Evolutionary conservation across 192 early-diverging fungal species (phyloP).

Genomic region (Coemansia erecta): DNA sequence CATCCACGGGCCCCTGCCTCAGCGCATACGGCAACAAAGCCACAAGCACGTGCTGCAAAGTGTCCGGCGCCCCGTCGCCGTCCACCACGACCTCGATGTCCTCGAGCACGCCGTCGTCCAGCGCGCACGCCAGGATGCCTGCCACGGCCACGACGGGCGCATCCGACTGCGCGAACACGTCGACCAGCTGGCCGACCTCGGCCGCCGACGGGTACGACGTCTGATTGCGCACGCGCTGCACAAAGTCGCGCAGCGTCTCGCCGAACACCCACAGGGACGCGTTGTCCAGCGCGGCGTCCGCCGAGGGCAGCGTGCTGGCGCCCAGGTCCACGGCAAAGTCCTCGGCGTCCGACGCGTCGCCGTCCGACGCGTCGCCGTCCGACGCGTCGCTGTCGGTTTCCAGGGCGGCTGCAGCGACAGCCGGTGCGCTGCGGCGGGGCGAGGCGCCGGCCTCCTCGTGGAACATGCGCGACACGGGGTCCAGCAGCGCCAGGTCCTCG

Average conservation of each 20-base stretch:
- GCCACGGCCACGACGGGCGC: constrained; percentile 46
- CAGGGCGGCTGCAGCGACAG: background rate
- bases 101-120: constrained; percentile 34
- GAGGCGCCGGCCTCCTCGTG: constrained; percentile 22
- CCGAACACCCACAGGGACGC: constrained; percentile 60
- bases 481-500: constrained; percentile 12
- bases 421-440: background rate
- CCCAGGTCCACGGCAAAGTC: background rate
- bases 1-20: too few species aligned
- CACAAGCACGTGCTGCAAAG: constrained; percentile 13
- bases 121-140: constrained; percentile 34
- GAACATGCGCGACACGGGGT: constrained; percentile 41
- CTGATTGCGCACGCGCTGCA: background rate
- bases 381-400: background rate
- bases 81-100: constrained; percentile 48
- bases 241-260: constrained; percentile 40
- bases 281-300: constrained; percentile 29
- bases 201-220: constrained; percentile 10
- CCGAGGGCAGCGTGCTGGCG: background rate
- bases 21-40: constrained; percentile 1
- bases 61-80: constrained; percentile 43
- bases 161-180: constrained; percentile 54
- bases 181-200: constrained; percentile 42
- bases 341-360: background rate
- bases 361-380: constrained; percentile 2